Conservation (phyloP, 1,139 yeast species). For the Kazachstania sp. region DNA sequence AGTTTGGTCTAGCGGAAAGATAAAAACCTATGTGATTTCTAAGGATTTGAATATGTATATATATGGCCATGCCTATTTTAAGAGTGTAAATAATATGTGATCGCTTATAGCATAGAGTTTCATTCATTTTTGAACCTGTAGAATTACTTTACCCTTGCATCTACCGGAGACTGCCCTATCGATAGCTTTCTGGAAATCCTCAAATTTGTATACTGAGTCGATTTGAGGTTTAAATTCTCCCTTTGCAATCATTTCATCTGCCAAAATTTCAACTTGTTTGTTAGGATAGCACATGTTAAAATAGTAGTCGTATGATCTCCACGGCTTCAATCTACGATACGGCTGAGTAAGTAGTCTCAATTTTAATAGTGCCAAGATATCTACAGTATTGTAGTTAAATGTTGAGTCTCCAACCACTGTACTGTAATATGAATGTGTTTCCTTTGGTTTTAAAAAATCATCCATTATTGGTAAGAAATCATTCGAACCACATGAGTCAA, state of each 20-base stretch:
- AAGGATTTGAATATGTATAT: no score
- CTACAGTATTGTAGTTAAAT: slow-evolving; percentile 19
- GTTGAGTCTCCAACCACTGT: slow-evolving; percentile 45
- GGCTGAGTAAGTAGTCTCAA: slow-evolving; percentile 42
- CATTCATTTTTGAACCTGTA: slow-evolving; percentile 15
- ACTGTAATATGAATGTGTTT: slow-evolving; percentile 38
- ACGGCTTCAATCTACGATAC: slow-evolving; percentile 41
- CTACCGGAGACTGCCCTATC: slow-evolving; percentile 38
- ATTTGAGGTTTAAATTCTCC: slow-evolving; percentile 40
- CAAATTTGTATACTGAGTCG: slow-evolving; percentile 46
- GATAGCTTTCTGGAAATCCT: slow-evolving; percentile 43
- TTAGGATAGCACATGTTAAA: slow-evolving; percentile 18
- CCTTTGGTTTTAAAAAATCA: slow-evolving; percentile 35
- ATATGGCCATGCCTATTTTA: no score
- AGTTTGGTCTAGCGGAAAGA: no score
- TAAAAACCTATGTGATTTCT: no score
- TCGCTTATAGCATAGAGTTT: no score
- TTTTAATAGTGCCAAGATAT: slow-evolving; percentile 31
- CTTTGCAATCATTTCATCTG: slow-evolving; percentile 34
- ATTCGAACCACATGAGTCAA: slow-evolving; percentile 41
- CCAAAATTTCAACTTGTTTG: slow-evolving; percentile 30
- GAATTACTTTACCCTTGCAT: slow-evolving; percentile 57
- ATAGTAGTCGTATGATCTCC: slow-evolving; percentile 32
- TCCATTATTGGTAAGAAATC: slow-evolving; percentile 33
- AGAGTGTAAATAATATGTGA: no score